These are phyloP conservation scores for Eucalyptus pauciflora DNA, from an alignment of 345 rosid species.

Conservation along the genomic window DNA sequence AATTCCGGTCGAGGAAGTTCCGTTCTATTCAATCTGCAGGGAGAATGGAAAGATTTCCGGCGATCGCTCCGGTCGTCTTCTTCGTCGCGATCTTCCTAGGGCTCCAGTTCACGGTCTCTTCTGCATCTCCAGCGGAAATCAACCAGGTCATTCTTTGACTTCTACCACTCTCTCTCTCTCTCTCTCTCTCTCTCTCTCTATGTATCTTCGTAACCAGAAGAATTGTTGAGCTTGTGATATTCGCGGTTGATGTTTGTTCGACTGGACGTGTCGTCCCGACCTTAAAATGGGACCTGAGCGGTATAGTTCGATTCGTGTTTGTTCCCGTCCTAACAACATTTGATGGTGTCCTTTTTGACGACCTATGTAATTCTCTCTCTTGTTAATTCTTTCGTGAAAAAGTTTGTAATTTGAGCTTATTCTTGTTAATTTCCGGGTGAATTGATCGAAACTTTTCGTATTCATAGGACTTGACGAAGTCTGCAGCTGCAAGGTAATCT, in stretches of 20 bases:
- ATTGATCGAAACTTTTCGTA: neutral
- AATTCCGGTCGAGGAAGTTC: neutral
- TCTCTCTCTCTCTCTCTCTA: neutral
- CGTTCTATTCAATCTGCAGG: neutral
- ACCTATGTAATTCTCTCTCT: neutral
- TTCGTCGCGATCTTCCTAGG: neutral
- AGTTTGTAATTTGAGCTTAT: neutral
- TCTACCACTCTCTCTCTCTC: neutral
- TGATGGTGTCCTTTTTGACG: neutral
- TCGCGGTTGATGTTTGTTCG: neutral
- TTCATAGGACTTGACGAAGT: conserved; percentile 16
- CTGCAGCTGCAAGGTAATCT: conserved; percentile 30
- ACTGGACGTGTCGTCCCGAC: neutral
- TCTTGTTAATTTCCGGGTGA: neutral
- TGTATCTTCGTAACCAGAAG: neutral
- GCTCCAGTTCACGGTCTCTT: neutral
- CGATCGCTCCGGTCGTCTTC: neutral
- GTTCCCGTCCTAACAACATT: neutral
- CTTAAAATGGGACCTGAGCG: neutral
- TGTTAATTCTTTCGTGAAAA: neutral
- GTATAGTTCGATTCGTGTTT: neutral
- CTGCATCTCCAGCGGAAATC: neutral
- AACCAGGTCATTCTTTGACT: neutral
- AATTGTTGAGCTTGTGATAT: neutral
- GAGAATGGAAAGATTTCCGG: neutral